Evolutionary conservation across 1,284 basidiomycete genomes (phyloP).

Genomic region (Malassezia psittaci): DNA sequence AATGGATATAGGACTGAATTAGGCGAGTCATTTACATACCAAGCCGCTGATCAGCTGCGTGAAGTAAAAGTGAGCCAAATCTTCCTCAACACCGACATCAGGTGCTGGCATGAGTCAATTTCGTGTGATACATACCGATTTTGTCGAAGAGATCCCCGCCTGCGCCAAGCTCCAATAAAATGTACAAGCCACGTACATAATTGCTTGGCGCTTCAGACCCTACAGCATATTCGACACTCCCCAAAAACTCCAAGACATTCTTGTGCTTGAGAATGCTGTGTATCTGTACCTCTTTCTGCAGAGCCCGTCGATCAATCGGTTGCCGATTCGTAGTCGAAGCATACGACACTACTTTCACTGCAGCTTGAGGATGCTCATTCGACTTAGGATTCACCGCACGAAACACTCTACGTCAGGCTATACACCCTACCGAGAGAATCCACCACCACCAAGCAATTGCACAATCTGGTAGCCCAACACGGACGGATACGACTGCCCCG

Average conservation of each 20-base stretch:
- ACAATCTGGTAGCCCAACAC: constrained; percentile 42
- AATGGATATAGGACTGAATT: constrained; percentile 58
- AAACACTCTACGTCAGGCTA: constrained; percentile 32
- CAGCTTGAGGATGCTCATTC: constrained; percentile 30
- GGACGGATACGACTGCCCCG: constrained; percentile 37
- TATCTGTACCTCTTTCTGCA: constrained; percentile 80
- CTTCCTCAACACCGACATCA: constrained; percentile 75
- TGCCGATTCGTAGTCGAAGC: constrained; percentile 26
- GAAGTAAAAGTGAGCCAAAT: constrained; percentile 85
- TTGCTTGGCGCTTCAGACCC: constrained; percentile 28
- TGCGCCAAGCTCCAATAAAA: constrained; percentile 80
- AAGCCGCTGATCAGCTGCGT: constrained; percentile 71
- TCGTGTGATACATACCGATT: constrained; percentile 60
- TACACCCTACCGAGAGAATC: constrained; percentile 26
- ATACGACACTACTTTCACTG: constrained; percentile 46
- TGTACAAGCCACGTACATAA: constrained; percentile 59
- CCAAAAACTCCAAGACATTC: constrained; percentile 76
- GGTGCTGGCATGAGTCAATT: constrained; percentile 50
- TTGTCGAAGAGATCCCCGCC: constrained; percentile 97
- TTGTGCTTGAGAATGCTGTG: constrained; percentile 70
- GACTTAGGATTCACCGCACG: constrained; percentile 33
- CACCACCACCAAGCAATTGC: constrained; percentile 44
- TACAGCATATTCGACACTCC: constrained; percentile 51
- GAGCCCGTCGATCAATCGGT: constrained; percentile 42
- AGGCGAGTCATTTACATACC: constrained; percentile 48